phyloP scores from a whole-genome alignment of 2,329 filamentous ascomycete species.

The Tolypocladium ophioglossoides region DNA sequence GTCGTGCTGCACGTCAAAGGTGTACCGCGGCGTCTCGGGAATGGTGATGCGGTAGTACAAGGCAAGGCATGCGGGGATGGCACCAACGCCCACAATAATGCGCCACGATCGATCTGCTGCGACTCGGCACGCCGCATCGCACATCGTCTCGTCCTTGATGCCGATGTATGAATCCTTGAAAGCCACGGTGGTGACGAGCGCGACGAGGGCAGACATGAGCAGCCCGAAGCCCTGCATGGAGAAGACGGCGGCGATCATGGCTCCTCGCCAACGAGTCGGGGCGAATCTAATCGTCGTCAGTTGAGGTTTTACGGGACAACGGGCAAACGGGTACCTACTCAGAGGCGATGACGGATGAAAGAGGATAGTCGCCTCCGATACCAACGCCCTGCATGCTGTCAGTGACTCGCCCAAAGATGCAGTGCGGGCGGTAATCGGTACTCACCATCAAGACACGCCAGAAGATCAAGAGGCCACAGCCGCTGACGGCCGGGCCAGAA shows the following conservation, averaged over 20 bases:
- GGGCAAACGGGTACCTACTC: conserved; percentile 34
- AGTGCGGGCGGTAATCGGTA: neutral
- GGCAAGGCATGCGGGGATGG: conserved; percentile 65
- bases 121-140: conserved; percentile 50
- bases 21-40: conserved; percentile 75
- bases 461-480: conserved; percentile 55
- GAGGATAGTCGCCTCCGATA: conserved; percentile 74
- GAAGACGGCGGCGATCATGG: conserved; percentile 76
- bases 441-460: conserved; percentile 64
- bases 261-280: conserved; percentile 70
- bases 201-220: conserved; percentile 58
- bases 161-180: conserved; percentile 44
- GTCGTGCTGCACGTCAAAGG: conserved; percentile 69
- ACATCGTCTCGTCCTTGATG: conserved; percentile 32
- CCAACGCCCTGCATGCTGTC: conserved; percentile 45
- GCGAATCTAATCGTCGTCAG: conserved; percentile 46
- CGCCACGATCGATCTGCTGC: conserved; percentile 78
- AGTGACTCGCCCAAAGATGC: neutral
- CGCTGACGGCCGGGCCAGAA: conserved; percentile 47
- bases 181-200: conserved; percentile 55
- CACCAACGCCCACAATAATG: conserved; percentile 69
- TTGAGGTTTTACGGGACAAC: too few species aligned
- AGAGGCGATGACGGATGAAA: conserved; percentile 71
- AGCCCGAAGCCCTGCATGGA: conserved; percentile 82
- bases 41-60: conserved; percentile 83